Conservation (phyloP, 2,329 filamentous ascomycete species). For the Polytolypa hystricis region DNA sequence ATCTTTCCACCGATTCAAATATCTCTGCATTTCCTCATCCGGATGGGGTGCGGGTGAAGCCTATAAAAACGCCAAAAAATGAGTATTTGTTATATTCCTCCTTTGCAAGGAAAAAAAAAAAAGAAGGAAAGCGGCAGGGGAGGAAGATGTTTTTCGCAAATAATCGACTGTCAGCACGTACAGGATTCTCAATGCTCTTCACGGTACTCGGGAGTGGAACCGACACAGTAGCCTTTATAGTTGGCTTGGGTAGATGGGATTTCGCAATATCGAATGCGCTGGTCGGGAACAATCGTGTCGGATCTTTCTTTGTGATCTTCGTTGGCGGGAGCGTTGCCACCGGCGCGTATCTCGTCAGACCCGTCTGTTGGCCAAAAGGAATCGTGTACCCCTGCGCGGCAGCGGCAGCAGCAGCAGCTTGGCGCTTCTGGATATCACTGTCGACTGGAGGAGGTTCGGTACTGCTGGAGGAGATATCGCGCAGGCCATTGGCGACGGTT, state of each 20-base stretch:
- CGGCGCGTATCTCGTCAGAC: conserved; percentile 48
- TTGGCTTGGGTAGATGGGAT: conserved; percentile 37
- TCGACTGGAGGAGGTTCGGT: conserved; percentile 12
- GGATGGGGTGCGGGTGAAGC: conserved; percentile 43
- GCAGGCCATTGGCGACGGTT: conserved; percentile 26
- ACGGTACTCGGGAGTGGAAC: conserved; percentile 40
- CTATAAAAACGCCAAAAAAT: conserved; percentile 27
- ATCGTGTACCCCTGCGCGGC: conserved; percentile 26
- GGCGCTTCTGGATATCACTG: conserved; percentile 23
- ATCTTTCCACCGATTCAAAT: conserved; percentile 50
- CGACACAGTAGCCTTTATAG: conserved; percentile 38
- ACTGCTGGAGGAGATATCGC: conserved; percentile 24
- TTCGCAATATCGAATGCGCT: conserved; percentile 44
- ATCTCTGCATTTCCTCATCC: conserved; percentile 45
- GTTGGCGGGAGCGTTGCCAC: conserved; percentile 50
- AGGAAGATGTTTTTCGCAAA: no score
- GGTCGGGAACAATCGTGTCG: conserved; percentile 43
- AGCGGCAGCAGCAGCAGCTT: conserved; percentile 20
- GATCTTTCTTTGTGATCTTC: conserved; percentile 44
- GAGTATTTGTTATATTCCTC: not conserved
- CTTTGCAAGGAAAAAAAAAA: not conserved
- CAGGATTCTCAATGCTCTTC: conserved; percentile 47
- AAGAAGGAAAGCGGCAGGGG: not conserved
- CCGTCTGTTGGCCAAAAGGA: conserved; percentile 47
- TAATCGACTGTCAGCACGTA: no score